A percentile compares a stretch with the other conserved stretches of the same genome.
These are phyloP conservation scores for Trypanosoma rangeli DNA, from an alignment of 208 protist genomes.

Conservation along the genomic window DNA sequence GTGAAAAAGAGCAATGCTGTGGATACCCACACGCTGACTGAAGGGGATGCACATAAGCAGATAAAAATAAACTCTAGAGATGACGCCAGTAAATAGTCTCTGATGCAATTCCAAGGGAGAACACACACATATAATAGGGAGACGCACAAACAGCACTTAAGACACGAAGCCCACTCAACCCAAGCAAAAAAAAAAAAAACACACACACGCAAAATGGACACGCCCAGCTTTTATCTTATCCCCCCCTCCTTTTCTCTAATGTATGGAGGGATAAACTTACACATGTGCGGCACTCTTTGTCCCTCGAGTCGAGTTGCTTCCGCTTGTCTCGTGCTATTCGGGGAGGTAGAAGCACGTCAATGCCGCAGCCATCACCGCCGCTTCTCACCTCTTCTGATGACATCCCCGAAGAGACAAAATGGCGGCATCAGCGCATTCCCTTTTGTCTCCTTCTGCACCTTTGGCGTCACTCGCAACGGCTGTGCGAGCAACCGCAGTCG, in stretches of 20 bases:
- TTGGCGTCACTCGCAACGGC: constrained; percentile 49
- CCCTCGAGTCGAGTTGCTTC: background rate
- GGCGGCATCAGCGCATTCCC: constrained; percentile 31
- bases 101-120: too few relatives aligned
- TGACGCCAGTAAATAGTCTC: too few relatives aligned
- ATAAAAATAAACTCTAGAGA: too few relatives aligned
- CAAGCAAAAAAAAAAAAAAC: background rate
- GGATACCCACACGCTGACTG: too few relatives aligned
- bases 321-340: background rate
- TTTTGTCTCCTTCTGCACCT: constrained; percentile 30
- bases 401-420: constrained; percentile 59
- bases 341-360: constrained; percentile 4
- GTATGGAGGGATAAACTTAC: background rate
- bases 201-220: too few relatives aligned
- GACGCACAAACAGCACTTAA: too few relatives aligned
- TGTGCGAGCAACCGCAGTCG: constrained; percentile 47
- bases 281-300: background rate
- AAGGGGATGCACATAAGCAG: too few relatives aligned
- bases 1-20: too few relatives aligned
- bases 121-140: too few relatives aligned
- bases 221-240: background rate
- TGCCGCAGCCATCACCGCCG: constrained; percentile 16
- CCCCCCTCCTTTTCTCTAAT: background rate
- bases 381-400: background rate
- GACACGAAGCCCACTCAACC: too few relatives aligned